Conservation (phyloP, 140 eudicot genomes). For the Ambrosia hybrid region DNA sequence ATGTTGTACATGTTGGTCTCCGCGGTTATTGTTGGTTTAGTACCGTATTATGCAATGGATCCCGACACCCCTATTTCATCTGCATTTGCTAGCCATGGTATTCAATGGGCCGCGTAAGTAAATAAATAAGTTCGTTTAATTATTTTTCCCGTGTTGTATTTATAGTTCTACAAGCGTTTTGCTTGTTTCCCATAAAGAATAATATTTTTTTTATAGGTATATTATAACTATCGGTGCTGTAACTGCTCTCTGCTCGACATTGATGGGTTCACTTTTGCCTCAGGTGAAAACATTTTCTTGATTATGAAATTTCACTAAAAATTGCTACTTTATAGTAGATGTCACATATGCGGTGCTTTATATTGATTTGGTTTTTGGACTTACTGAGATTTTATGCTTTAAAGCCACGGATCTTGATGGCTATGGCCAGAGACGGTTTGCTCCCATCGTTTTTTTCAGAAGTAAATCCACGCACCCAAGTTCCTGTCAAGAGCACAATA, state of each 20-base stretch:
- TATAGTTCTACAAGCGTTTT: no score
- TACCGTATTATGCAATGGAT: slow-evolving; percentile 94
- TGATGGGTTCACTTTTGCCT: slow-evolving; percentile 48
- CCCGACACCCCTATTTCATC: slow-evolving; percentile 98
- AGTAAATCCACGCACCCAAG: slow-evolving; percentile 70
- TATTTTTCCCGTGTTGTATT: background rate
- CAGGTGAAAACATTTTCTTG: background rate
- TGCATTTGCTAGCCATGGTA: slow-evolving; percentile 88
- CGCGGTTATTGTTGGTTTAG: slow-evolving; percentile 88
- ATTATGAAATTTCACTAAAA: background rate
- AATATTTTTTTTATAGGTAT: no score
- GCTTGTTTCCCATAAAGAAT: no score
- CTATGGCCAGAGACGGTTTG: slow-evolving; percentile 99
- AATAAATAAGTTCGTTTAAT: background rate
- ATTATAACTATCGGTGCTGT: slow-evolving; percentile 33
- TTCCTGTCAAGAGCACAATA: slow-evolving; percentile 87
- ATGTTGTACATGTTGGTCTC: slow-evolving; percentile 91
- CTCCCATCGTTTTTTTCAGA: slow-evolving; percentile 91
- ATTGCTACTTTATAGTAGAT: no score
- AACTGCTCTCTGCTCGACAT: slow-evolving; percentile 85
- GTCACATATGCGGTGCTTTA: no score
- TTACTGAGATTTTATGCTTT: slow-evolving; percentile 20
- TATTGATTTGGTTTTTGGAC: background rate
- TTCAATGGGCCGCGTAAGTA: slow-evolving; percentile 98
- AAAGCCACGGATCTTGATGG: slow-evolving; percentile 98